Conservation (phyloP, 495 filamentous ascomycete species). For the Penicillium angulare region DNA sequence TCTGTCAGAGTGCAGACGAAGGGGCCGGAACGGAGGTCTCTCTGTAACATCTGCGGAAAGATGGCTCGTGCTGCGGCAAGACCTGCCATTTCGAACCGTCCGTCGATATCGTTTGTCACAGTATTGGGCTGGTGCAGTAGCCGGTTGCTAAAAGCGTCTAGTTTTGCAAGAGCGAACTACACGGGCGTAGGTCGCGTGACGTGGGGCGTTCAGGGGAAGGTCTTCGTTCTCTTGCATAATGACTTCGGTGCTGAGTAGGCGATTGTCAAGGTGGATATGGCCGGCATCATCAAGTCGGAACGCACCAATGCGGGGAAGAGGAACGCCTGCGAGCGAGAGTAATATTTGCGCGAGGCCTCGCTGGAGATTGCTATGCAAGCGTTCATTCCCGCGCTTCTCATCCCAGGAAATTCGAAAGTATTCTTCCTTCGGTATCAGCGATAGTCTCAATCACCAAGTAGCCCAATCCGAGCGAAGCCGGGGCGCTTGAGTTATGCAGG, state of each 20-base stretch:
- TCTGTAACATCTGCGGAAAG: constrained; percentile 18
- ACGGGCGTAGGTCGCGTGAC: constrained; percentile 23
- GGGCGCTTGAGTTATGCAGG: neutral
- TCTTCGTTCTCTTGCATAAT: constrained; percentile 33
- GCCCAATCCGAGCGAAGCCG: neutral
- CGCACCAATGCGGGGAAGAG: constrained; percentile 28
- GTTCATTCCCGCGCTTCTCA: neutral
- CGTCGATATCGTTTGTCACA: constrained; percentile 17
- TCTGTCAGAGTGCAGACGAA: constrained; percentile 24
- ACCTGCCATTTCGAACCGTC: constrained; percentile 24
- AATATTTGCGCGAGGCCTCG: neutral
- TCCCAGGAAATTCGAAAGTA: neutral
- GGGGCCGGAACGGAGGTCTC: constrained; percentile 20
- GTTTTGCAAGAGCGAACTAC: constrained; percentile 26
- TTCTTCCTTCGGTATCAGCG: neutral
- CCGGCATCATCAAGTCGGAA: constrained; percentile 29
- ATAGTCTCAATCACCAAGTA: neutral
- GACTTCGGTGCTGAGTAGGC: constrained; percentile 25
- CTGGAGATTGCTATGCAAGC: neutral
- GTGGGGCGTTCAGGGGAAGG: constrained; percentile 22
- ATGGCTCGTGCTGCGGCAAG: constrained; percentile 26
- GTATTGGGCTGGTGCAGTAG: constrained; percentile 32
- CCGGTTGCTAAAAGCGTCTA: constrained; percentile 24
- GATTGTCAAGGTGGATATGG: constrained; percentile 28
- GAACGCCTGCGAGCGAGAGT: neutral